Conservation (phyloP, 805 yeast genomes). For the Metschnikowia koreensis region DNA sequence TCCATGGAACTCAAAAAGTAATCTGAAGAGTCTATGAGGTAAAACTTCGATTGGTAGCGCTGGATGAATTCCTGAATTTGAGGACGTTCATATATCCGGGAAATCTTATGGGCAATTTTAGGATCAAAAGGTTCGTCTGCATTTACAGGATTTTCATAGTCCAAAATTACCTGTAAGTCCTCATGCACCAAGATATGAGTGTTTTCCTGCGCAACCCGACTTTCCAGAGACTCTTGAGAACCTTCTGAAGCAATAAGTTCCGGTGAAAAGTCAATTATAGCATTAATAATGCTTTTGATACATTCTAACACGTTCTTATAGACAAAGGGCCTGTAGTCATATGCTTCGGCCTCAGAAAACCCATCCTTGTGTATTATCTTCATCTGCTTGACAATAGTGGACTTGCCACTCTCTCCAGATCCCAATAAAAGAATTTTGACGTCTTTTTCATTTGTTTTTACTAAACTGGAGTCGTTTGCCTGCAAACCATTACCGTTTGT, state of each 20-base stretch:
- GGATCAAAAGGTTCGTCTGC: slow-evolving; percentile 52
- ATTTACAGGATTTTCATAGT: slow-evolving; percentile 52
- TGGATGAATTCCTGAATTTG: slow-evolving; percentile 57
- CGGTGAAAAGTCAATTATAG: slow-evolving; percentile 54
- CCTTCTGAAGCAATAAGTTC: slow-evolving; percentile 29
- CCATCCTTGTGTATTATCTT: slow-evolving; percentile 74
- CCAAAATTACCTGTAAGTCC: slow-evolving; percentile 45
- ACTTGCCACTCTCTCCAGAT: slow-evolving; percentile 85
- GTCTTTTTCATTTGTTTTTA: slow-evolving; percentile 35
- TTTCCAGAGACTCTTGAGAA: neutral
- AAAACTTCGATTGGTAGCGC: slow-evolving; percentile 65
- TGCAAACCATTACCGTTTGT: slow-evolving; percentile 8
- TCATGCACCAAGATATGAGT: slow-evolving; percentile 10
- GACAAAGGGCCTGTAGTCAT: slow-evolving; percentile 75
- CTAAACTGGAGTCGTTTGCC: slow-evolving; percentile 11
- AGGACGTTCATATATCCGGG: slow-evolving; percentile 53
- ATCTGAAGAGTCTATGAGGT: slow-evolving; percentile 80
- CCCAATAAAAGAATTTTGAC: slow-evolving; percentile 78
- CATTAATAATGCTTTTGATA: slow-evolving; percentile 66
- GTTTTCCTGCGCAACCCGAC: neutral
- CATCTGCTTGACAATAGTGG: slow-evolving; percentile 80
- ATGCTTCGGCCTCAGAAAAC: slow-evolving; percentile 65
- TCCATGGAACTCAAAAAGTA: slow-evolving; percentile 70
- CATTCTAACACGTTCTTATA: slow-evolving; percentile 76
- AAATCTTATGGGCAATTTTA: slow-evolving; percentile 47